phyloP scores from a whole-genome alignment of 2,329 filamentous ascomycete genomes.

The Zasmidium citrigriseum region DNA sequence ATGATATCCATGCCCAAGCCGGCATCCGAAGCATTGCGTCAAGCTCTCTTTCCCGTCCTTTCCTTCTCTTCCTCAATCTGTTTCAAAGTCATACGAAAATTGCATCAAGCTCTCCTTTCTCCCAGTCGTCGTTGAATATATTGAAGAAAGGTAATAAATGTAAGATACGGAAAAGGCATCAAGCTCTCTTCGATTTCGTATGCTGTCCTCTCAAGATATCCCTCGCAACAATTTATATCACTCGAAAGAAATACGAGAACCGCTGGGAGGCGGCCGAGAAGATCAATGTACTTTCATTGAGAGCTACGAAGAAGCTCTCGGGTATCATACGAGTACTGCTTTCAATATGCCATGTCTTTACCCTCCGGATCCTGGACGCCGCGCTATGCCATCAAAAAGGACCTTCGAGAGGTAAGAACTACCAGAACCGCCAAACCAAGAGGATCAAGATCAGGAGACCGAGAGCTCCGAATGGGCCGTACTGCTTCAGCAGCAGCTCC shows the following conservation, averaged over 20 bases:
- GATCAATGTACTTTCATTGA: neutral
- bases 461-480: slow-evolving; percentile 83
- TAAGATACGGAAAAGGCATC: no score
- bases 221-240: no score
- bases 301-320: slow-evolving; percentile 17
- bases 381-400: slow-evolving; percentile 24
- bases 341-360: slow-evolving; percentile 16
- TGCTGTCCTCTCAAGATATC: no score
- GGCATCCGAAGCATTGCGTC: slow-evolving; percentile 13
- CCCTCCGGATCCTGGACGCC: slow-evolving; percentile 21
- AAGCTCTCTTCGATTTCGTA: no score
- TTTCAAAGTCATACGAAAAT: no score
- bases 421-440: slow-evolving; percentile 93
- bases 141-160: no score
- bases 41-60: slow-evolving; percentile 23
- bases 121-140: no score
- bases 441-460: slow-evolving; percentile 82
- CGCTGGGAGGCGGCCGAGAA: neutral
- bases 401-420: slow-evolving; percentile 14
- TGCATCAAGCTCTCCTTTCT: no score
- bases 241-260: neutral
- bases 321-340: slow-evolving; percentile 26
- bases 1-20: neutral
- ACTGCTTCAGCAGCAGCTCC: slow-evolving; percentile 95
- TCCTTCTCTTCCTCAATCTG: no score